These are phyloP conservation scores for Carex kokanica DNA, from an alignment of 176 grass and related monocot genomes.

Conservation along the genomic window DNA sequence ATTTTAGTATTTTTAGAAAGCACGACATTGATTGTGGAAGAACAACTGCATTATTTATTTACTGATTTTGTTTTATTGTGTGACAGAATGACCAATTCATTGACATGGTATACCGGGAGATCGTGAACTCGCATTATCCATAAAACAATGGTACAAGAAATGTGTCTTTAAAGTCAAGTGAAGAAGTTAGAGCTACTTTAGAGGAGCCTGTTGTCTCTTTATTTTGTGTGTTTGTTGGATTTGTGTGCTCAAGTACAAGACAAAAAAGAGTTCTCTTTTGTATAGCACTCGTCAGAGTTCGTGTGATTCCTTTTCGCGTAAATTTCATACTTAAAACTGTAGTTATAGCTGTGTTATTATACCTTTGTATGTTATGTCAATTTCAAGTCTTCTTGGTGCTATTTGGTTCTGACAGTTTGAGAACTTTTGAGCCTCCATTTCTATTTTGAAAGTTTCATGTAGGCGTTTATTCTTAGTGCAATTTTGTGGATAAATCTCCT, in stretches of 20 bases:
- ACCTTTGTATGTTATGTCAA: conserved; percentile 14
- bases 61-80: conserved; percentile 5
- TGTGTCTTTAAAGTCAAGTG: background rate
- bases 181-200: conserved; percentile 21
- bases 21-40: background rate
- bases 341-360: conserved; percentile 27
- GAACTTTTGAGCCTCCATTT: conserved; percentile 11
- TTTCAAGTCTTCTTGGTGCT: background rate
- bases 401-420: background rate
- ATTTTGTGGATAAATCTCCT: background rate
- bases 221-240: conserved; percentile 12
- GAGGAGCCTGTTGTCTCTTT: conserved; percentile 3
- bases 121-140: conserved; percentile 48
- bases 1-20: background rate
- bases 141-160: background rate
- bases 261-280: conserved; percentile 2
- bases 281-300: conserved; percentile 17
- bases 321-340: conserved; percentile 23
- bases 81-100: conserved; percentile 71
- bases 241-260: conserved; percentile 21
- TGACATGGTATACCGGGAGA: conserved; percentile 54
- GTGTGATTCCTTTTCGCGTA: conserved; percentile 28
- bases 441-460: background rate
- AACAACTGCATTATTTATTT: background rate
- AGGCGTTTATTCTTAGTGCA: background rate